These are phyloP conservation scores for Eucalyptus pauciflora DNA, from an alignment of 345 rosid genomes.

Conservation along the genomic window DNA sequence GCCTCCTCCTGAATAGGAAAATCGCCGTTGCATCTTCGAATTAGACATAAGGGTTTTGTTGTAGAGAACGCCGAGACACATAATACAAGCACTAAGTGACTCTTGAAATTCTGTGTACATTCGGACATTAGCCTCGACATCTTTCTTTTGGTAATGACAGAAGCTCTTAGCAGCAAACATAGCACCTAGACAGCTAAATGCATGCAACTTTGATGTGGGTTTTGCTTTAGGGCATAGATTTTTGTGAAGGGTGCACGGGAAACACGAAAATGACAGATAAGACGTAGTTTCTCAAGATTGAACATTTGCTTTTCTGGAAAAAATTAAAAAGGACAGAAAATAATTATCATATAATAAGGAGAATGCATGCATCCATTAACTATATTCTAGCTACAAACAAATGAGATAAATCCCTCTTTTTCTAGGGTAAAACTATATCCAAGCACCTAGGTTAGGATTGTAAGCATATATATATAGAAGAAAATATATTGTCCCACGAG, in stretches of 20 bases:
- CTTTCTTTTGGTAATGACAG: neutral
- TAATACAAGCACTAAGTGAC: neutral
- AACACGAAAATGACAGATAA: neutral
- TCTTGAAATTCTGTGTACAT: neutral
- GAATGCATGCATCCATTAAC: neutral
- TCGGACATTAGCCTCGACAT: neutral
- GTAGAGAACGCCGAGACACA: neutral
- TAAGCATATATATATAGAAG: constrained; percentile 9
- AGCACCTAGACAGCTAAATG: neutral
- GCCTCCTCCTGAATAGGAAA: neutral
- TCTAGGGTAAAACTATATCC: neutral
- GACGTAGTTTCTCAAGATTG: neutral
- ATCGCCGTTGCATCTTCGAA: neutral
- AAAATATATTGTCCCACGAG: too few species aligned
- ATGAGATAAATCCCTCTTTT: neutral
- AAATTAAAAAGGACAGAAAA: neutral
- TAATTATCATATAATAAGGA: neutral
- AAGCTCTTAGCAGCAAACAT: neutral
- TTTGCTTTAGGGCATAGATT: neutral
- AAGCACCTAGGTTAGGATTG: constrained; percentile 1
- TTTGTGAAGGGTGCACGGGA: neutral
- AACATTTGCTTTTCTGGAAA: neutral
- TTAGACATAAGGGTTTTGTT: neutral
- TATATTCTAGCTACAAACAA: neutral
- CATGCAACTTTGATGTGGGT: neutral